phyloP scores from a whole-genome alignment of 176 grass and related monocot species.

The Miscanthus lutarioriparius region DNA sequence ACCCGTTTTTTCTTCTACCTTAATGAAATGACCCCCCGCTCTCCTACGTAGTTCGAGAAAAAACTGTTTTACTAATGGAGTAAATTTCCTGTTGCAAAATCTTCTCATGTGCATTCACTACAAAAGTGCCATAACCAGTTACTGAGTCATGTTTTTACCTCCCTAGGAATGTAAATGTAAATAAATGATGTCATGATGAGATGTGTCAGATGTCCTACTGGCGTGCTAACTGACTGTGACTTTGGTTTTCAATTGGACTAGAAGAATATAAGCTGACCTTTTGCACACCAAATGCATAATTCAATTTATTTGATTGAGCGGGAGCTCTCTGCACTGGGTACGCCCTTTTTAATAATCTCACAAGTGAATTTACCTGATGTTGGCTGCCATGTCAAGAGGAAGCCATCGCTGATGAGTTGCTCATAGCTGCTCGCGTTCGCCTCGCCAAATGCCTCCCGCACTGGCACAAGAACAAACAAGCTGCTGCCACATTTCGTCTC shows the following conservation, averaged over 20 bases:
- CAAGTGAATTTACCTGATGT: not conserved
- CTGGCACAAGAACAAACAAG: constrained; percentile 5
- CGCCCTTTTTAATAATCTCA: constrained; percentile 2
- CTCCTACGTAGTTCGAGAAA: too few species aligned
- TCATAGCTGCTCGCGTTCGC: not conserved
- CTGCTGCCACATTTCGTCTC: not conserved
- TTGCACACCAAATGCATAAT: not conserved
- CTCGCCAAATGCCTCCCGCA: not conserved
- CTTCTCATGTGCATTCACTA: not conserved
- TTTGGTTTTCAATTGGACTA: not conserved
- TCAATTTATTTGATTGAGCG: not conserved
- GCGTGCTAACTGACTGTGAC: not conserved
- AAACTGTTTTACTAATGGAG: not conserved
- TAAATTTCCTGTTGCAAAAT: not conserved
- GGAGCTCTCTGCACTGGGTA: too few species aligned
- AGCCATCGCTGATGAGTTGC: constrained; percentile 33
- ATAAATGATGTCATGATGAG: too few species aligned
- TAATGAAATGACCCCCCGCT: too few species aligned
- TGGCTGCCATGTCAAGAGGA: constrained; percentile 34
- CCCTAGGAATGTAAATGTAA: not conserved
- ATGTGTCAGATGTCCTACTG: not conserved
- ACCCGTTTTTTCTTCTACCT: too few species aligned
- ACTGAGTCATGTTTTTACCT: not conserved
- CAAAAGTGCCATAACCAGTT: not conserved
- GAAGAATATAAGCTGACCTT: not conserved